Conservation (phyloP, 257 asterid genomes). For the Solanum rostratum region DNA sequence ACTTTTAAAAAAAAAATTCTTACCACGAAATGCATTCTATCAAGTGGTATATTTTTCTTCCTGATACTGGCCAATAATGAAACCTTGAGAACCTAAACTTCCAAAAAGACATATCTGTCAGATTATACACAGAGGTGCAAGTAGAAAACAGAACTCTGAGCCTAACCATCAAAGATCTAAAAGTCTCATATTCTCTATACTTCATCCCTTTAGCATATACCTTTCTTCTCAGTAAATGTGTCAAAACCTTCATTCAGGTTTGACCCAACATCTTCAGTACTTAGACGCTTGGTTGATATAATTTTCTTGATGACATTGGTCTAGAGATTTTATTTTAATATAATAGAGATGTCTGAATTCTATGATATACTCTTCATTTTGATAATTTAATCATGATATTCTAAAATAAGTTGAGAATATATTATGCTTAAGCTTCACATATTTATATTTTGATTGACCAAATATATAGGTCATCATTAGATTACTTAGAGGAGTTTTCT, state of each 20-base stretch:
- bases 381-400: no score
- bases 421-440: no score
- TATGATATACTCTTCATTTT: no score
- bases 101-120: slow-evolving; percentile 14
- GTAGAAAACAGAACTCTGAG: slow-evolving; percentile 3
- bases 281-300: slow-evolving; percentile 87
- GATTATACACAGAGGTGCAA: slow-evolving; percentile 1
- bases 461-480: no score
- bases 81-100: slow-evolving; percentile 93
- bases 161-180: background rate
- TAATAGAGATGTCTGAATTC: no score
- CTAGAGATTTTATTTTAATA: no score
- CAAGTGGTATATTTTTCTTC: slow-evolving; percentile 68
- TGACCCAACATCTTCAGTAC: slow-evolving; percentile 77
- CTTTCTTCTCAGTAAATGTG: slow-evolving; percentile 68
- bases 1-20: slow-evolving; percentile 19
- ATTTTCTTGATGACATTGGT: no score
- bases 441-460: no score
- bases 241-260: slow-evolving; percentile 90
- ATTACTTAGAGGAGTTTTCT: no score
- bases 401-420: no score
- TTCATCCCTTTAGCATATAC: slow-evolving; percentile 23
- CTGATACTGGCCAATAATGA: slow-evolving; percentile 81
- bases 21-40: slow-evolving; percentile 98
- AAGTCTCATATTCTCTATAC: background rate